Conservation (phyloP, 495 filamentous ascomycete species). For the Penicillium maclennaniae region DNA sequence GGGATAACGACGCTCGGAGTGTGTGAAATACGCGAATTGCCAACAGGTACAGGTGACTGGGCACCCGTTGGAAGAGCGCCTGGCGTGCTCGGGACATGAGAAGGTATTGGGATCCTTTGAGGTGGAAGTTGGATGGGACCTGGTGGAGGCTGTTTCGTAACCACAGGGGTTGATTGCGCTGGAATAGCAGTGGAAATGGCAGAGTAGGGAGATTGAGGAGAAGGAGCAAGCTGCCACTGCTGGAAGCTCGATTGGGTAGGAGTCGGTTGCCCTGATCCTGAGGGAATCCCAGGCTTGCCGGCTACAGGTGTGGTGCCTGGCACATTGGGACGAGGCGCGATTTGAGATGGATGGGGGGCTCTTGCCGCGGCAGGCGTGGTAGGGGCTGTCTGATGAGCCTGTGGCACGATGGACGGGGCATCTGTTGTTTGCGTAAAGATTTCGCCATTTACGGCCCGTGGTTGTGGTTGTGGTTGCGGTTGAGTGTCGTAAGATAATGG, state of each 20-base stretch:
- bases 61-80: conserved; percentile 15
- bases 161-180: conserved; percentile 11
- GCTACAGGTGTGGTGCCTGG: conserved; percentile 13
- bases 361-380: conserved; percentile 18
- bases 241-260: conserved; percentile 37
- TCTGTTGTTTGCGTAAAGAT: conserved; percentile 19
- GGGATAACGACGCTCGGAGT: conserved; percentile 30
- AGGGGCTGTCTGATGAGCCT: conserved; percentile 16
- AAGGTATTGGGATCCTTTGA: conserved; percentile 9
- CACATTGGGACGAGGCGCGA: conserved; percentile 19
- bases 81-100: conserved; percentile 31
- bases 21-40: conserved; percentile 20
- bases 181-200: conserved; percentile 13
- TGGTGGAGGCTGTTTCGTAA: conserved; percentile 20
- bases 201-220: conserved; percentile 39
- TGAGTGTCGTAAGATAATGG: conserved; percentile 14
- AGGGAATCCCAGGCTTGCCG: conserved; percentile 14
- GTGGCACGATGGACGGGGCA: conserved; percentile 33
- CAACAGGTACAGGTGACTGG: conserved; percentile 27
- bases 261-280: conserved; percentile 18
- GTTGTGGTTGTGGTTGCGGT: conserved; percentile 28
- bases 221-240: conserved; percentile 39
- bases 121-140: conserved; percentile 12
- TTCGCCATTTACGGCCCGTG: conserved; percentile 34
- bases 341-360: conserved; percentile 25